These are phyloP conservation scores for Austropuccinia psidii DNA, from an alignment of 1,284 basidiomycete genomes.

Conservation along the genomic window DNA sequence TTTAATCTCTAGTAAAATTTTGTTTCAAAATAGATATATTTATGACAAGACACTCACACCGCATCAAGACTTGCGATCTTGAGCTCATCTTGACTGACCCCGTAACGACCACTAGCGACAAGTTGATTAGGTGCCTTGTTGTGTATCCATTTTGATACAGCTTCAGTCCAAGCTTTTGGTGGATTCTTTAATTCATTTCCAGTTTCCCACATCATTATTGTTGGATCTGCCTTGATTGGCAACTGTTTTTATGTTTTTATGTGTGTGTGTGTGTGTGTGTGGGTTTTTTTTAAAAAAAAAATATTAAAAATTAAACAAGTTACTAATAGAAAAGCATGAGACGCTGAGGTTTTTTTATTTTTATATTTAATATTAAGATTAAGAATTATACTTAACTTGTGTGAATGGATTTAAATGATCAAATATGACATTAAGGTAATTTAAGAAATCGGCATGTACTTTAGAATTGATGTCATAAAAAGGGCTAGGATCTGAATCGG, in stretches of 20 bases:
- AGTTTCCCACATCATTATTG: constrained; percentile 48
- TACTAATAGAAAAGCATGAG: not conserved
- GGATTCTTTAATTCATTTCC: constrained; percentile 49
- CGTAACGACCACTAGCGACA: constrained; percentile 39
- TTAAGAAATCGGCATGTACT: constrained; percentile 22
- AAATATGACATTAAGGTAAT: constrained; percentile 18
- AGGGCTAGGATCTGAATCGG: constrained; percentile 1
- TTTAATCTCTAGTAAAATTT: not conserved
- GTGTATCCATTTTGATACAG: constrained; percentile 46
- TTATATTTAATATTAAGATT: not conserved
- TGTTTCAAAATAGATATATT: not conserved
- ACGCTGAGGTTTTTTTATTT: not conserved
- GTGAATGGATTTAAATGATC: constrained; percentile 13
- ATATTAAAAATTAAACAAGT: not conserved
- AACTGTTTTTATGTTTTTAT: constrained; percentile 23
- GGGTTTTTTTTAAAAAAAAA: not conserved
- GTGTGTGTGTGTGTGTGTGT: not conserved
- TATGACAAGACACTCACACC: not conserved
- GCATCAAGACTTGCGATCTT: constrained; percentile 13
- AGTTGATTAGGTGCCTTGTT: constrained; percentile 47
- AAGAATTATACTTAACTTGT: constrained; percentile 20
- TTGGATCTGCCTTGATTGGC: constrained; percentile 45
- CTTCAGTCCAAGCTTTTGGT: constrained; percentile 46
- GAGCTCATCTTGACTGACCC: constrained; percentile 11
- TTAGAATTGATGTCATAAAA: constrained; percentile 30